Evolutionary conservation across 2,329 filamentous ascomycete species (phyloP), one percentile per base, ranked within the genome.

Genomic region (Cryphonectria parasitica): DNA sequence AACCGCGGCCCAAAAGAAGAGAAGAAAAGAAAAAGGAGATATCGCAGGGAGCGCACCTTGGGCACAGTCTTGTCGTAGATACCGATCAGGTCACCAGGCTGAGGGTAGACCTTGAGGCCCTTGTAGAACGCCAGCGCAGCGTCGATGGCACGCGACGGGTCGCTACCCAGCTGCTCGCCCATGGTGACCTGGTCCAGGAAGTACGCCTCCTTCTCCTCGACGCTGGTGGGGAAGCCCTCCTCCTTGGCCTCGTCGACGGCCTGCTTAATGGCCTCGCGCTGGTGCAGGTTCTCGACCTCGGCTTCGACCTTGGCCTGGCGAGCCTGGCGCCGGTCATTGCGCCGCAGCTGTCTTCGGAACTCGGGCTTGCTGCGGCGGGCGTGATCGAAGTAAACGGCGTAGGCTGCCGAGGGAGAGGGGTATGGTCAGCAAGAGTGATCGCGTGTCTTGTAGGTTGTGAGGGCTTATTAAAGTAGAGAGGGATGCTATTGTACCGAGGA

Each of bases 31-130:
- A n/a, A 11, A 15, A 43, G 41, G 17, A 52, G 65, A 43, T 25
- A n/a, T 25, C 58, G 52, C 19, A 41, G 62, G 31, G 69, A 41
- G 58, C 49, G 68, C 45, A 94, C 95, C 92, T 98, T 98, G 77
- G 95, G 92, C 62, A 98, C 95, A 43, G 96, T 98, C 89, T 97
- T 97, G 83, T 99, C 96, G 83, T 99, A 99, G 82, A 99, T 97
- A 78, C 89, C 89, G 81, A 99, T 98, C 77, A 99, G 86, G 79
- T 98, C 96, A 77, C 91, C 89, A 17, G 95, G 96, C 77, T 93
- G 92, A 67, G 96, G 96, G 84, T 99, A 99, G 76, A 98, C 96
- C 88, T 99, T 99, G 75, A 99, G 89, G 61, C 95, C 96, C 87
- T 95, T 97, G 89, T 98, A 99, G 85, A 99, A 99, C 82, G 93